A percentile compares a stretch with the other conserved stretches of the same genome.
phyloP scores from a whole-genome alignment of 1,284 basidiomycete species.

The Peniophora sp. region DNA sequence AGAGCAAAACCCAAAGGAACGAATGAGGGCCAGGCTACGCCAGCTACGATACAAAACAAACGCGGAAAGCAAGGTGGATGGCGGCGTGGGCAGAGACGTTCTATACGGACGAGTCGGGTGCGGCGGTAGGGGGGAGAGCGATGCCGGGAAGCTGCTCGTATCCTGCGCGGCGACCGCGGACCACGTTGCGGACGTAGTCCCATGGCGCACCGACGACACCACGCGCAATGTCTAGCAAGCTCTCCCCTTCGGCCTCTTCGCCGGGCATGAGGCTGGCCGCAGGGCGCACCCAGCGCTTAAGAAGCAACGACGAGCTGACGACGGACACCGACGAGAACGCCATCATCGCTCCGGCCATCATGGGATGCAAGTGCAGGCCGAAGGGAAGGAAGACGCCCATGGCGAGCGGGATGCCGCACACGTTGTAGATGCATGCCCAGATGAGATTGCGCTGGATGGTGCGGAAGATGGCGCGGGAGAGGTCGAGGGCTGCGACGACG shows the following conservation, averaged over 20 bases:
- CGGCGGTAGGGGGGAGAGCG: slow-evolving; percentile 17
- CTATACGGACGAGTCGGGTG: slow-evolving; percentile 21
- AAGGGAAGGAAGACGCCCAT: slow-evolving; percentile 96
- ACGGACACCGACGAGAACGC: slow-evolving; percentile 96
- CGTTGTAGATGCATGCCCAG: slow-evolving; percentile 92
- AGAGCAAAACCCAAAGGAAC: too few species aligned
- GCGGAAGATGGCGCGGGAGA: slow-evolving; percentile 83
- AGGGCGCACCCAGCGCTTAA: slow-evolving; percentile 83
- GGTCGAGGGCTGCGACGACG: slow-evolving; percentile 91
- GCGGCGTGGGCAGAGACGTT: background rate
- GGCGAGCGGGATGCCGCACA: slow-evolving; percentile 94
- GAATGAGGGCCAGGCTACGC: too few species aligned
- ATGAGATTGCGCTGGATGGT: slow-evolving; percentile 87
- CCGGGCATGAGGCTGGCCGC: slow-evolving; percentile 60
- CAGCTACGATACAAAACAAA: too few species aligned
- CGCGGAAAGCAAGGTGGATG: background rate
- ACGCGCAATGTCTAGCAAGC: slow-evolving; percentile 38
- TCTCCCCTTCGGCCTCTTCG: slow-evolving; percentile 31
- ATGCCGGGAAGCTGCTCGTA: slow-evolving; percentile 68
- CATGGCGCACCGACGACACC: slow-evolving; percentile 29
- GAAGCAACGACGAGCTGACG: slow-evolving; percentile 80
- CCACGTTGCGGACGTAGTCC: slow-evolving; percentile 33
- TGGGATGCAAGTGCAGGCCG: slow-evolving; percentile 91
- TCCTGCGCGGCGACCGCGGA: slow-evolving; percentile 37
- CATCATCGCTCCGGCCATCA: slow-evolving; percentile 98